These are phyloP conservation scores for Silene conica DNA, from an alignment of 148 eudicot genomes.

Conservation along the genomic window DNA sequence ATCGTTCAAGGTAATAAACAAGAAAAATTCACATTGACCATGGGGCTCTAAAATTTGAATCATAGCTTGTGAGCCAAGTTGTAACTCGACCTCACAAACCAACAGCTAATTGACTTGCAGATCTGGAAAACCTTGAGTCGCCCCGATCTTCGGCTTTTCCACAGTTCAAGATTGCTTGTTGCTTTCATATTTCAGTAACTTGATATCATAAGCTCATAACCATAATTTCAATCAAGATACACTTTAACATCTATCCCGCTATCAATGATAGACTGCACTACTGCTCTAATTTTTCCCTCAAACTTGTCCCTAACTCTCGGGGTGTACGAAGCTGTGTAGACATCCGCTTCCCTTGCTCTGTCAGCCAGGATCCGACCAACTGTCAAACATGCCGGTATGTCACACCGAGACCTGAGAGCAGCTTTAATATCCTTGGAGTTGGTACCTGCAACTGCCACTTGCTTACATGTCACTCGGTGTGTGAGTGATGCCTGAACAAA, in stretches of 20 bases:
- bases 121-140: background rate
- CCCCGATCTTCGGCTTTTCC: background rate
- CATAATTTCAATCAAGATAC: conserved; percentile 58
- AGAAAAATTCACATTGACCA: background rate
- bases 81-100: background rate
- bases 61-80: background rate
- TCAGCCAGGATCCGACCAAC: conserved; percentile 70
- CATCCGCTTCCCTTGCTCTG: conserved; percentile 91
- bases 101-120: background rate
- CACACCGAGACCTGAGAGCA: conserved; percentile 66
- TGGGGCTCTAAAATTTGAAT: background rate
- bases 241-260: conserved; percentile 85
- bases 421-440: conserved; percentile 92
- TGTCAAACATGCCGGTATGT: conserved; percentile 89
- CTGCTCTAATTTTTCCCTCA: conserved; percentile 96
- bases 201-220: background rate
- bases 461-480: conserved; percentile 86
- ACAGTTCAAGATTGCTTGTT: background rate
- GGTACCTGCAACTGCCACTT: conserved; percentile 90
- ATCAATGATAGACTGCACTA: conserved; percentile 87
- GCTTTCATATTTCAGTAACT: background rate
- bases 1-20: background rate
- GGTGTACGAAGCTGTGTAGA: conserved; percentile 85
- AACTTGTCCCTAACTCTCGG: conserved; percentile 91
- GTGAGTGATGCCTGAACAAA: conserved; percentile 90